Base-by-base conservation (phyloP, 1,139 yeast species). In the Kluyveromyces marxianus region DNA sequence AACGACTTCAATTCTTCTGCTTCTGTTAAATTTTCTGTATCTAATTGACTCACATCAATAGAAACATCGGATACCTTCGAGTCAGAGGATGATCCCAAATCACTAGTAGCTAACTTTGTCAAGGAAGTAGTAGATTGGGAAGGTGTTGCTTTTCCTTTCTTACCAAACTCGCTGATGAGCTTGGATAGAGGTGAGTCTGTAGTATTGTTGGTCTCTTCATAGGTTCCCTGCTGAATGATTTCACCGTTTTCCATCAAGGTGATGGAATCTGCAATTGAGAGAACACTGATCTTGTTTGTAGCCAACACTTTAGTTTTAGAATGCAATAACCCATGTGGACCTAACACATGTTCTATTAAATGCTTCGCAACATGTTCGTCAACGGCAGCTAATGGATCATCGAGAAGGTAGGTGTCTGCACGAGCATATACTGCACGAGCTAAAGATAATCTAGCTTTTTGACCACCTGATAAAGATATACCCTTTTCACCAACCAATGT, bases 401-500 rank as follows among this genome's bases (percentile, higher is more conserved):
- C 98, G 48, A 92, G 69, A 47, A 92, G 71, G 63, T 88, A 90
- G 33, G 90, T 81, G 63, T 92, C 97, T 3, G 97, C 95, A 56
- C 97, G 78, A 2, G 97, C 81, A 65, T 92, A 92, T 6, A 92
- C 97, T 27, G 97, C 96, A 65, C 98, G 78, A 2, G 97, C 97
- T 51, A 92, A 74, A 2, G 95, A 81, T 44, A 92, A 70, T 67
- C 98, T 81, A 1, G 97, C 97, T 71, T 90, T 92, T 67, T 92
- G 97, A 41, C 98, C 98, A 50, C 98, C 98, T 42, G 96, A 87
- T 48, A 92, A 72, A 10, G 97, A 87, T 48, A 92, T 88, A 57
- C 98, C 98, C 69, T 90, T 92, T 68, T 92, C 98, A 53, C 98
- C 98, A 44, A 92, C 97, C 58, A 85, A 77, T 2, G 98, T 90